Evolutionary conservation across 148 eudicot species (phyloP).

Genomic region (Arctostaphylos glauca): DNA sequence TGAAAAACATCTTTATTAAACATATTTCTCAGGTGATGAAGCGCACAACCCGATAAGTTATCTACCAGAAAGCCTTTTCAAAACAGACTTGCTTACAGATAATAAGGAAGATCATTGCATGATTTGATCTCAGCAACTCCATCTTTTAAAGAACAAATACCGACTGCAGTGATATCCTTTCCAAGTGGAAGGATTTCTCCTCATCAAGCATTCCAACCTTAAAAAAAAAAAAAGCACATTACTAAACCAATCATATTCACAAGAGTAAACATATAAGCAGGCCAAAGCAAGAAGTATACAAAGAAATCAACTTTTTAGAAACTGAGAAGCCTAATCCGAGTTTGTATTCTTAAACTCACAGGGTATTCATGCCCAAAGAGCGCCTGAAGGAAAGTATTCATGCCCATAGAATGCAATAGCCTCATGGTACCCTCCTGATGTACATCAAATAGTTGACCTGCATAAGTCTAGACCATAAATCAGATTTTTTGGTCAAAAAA

Average conservation of each 20-base stretch:
- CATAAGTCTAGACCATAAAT: too few relatives aligned
- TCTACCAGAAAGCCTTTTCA: background rate
- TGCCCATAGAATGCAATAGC: too few relatives aligned
- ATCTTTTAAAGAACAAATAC: constrained; percentile 52
- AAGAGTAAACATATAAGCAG: background rate
- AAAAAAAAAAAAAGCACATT: background rate
- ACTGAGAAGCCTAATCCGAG: background rate
- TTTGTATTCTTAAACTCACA: constrained; percentile 42
- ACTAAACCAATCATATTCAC: constrained; percentile 7
- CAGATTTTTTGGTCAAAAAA: too few relatives aligned
- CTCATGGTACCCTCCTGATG: too few relatives aligned
- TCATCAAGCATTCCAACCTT: constrained; percentile 84
- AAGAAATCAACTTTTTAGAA: background rate
- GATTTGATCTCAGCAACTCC: constrained; percentile 68
- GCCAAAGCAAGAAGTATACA: background rate
- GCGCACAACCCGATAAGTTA: background rate
- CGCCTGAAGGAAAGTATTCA: constrained; percentile 76
- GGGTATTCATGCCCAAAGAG: constrained; percentile 80
- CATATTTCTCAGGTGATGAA: background rate
- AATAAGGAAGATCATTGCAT: constrained; percentile 72
- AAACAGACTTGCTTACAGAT: constrained; percentile 53
- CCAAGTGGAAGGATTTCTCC: constrained; percentile 88
- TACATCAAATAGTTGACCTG: too few relatives aligned
- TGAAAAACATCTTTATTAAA: background rate
- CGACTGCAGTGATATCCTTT: constrained; percentile 83